Percentiles rank a stretch among this genome's conserved stretches.
phyloP scores from a whole-genome alignment of 1,284 basidiomycete species.

The Trichosporon sp. region DNA sequence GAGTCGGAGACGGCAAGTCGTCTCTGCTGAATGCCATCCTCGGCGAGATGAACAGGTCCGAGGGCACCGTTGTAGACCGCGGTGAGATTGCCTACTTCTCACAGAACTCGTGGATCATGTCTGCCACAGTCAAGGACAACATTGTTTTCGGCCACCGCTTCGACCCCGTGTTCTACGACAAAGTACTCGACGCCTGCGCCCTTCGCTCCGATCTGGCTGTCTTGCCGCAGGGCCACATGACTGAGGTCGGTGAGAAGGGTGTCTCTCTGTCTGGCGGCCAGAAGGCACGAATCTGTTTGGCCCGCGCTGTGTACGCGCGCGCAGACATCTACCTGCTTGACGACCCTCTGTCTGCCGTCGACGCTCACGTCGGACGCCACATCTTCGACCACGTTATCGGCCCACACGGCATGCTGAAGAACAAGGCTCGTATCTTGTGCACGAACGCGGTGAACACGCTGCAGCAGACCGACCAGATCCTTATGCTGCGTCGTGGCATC shows the following conservation, averaged over 20 bases:
- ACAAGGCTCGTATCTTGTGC: conserved; percentile 80
- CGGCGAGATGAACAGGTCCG: conserved; percentile 76
- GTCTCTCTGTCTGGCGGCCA: conserved; percentile 56
- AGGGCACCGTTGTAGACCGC: conserved; percentile 65
- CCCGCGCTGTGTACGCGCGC: conserved; percentile 54
- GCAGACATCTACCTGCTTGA: conserved; percentile 58
- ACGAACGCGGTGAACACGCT: conserved; percentile 81
- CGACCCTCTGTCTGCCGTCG: conserved; percentile 55
- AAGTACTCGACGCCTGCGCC: conserved; percentile 63
- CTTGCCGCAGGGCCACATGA: conserved; percentile 64
- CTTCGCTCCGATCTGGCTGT: conserved; percentile 72
- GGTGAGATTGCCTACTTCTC: conserved; percentile 82
- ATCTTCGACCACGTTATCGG: conserved; percentile 79
- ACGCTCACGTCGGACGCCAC: conserved; percentile 67
- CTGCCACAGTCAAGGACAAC: conserved; percentile 75
- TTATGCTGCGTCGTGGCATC: conserved; percentile 75
- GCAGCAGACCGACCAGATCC: conserved; percentile 69
- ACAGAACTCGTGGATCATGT: conserved; percentile 86
- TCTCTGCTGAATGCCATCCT: conserved; percentile 48
- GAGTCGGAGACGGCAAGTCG: conserved; percentile 89
- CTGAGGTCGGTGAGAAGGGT: conserved; percentile 65
- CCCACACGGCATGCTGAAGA: conserved; percentile 73
- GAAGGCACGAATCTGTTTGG: conserved; percentile 58
- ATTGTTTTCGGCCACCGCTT: conserved; percentile 86
- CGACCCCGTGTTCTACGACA: conserved; percentile 56